Base-by-base conservation (phyloP, 2,329 filamentous ascomycete genomes). In the Fusarium napiforme region DNA sequence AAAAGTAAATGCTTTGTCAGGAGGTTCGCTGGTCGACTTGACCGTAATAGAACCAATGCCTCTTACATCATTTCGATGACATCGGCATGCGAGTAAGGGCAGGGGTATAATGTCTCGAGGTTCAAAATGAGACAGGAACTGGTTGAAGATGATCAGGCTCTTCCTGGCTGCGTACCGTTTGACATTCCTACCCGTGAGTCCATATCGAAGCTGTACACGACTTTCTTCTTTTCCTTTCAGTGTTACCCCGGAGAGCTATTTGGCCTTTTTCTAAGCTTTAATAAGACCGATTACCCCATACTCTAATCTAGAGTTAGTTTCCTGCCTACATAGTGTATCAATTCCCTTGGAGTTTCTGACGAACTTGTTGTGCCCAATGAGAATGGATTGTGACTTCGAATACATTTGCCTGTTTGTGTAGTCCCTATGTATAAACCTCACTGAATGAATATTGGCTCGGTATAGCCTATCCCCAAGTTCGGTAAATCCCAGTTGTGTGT, bases 261-360 rank as follows among this genome's bases (percentile, higher is more conserved):
- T 81, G 77, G 78, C 78, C 72, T 79, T 81, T 80, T 81, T 79
- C 74, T 79, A 83, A 75, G 78, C 77, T 81, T 82, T 81, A 83
- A 83, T 83, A 77, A 78, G 77, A 79, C 73, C 78, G 79, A 77
- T 78, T 78, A 79, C 75, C 78, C 79, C 78, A 72, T 70, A 70
- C 75, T 79, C 76, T 73, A 77, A 76, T 78, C 77, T 75, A 78
- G 74, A 77, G 72, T 78, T 80, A 78, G 71, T 77, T 79, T 78
- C 69, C 77, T 74, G 72, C 60, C 65, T 76, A 74, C 64, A 67
- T 76, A 74, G 72, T 74, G 63, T 74, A 75, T 74, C 71, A 58
- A 74, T 71, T 77, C 62, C 60, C 62, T 66, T 75, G 73, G 60
- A 77, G 66, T 73, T 75, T 75, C 71, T 75, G 58, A 70, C 26